Conservation (phyloP, 352 stramenopile species). For the Vaucheria bursata region DNA sequence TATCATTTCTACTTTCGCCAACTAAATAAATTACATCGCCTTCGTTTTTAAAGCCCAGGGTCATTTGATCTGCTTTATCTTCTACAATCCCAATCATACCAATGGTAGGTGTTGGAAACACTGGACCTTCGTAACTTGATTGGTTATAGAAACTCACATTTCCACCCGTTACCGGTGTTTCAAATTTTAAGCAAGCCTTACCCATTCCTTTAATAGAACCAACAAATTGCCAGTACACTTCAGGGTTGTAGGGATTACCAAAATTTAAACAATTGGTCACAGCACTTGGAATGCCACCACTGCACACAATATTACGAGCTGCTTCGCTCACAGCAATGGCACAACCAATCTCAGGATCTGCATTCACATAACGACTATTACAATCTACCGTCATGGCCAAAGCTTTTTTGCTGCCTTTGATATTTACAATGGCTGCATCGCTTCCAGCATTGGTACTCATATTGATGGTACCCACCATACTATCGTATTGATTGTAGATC, state of each 20-base stretch:
- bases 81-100: neutral
- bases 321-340: neutral
- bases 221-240: conserved; percentile 1
- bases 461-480: neutral
- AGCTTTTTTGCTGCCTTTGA: neutral
- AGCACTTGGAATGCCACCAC: neutral
- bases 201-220: neutral
- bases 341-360: neutral
- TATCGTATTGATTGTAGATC: neutral
- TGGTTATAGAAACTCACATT: conserved; percentile 1
- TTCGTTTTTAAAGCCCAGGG: neutral
- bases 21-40: neutral
- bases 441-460: neutral
- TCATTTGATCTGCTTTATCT: neutral
- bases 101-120: neutral
- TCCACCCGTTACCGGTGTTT: neutral
- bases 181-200: neutral
- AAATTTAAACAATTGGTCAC: conserved; percentile 3
- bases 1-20: neutral
- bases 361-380: neutral
- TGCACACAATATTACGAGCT: neutral
- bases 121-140: neutral
- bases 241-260: neutral
- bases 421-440: neutral
- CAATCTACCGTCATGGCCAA: neutral